Percentiles rank a stretch among this genome's conserved stretches.
phyloP scores from a whole-genome alignment of 352 stramenopile genomes.

The Phytophthora megakarya region DNA sequence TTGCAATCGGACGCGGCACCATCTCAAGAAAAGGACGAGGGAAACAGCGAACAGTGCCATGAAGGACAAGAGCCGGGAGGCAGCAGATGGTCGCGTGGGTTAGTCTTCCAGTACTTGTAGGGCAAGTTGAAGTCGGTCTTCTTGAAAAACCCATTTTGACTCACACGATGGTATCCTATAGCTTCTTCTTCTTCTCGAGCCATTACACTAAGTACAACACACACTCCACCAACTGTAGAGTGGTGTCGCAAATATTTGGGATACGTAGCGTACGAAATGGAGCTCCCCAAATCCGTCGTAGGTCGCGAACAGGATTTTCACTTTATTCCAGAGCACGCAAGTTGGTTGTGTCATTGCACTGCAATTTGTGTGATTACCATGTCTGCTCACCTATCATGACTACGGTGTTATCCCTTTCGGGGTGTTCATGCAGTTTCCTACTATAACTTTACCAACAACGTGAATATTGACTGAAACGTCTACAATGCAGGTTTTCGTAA shows the following conservation, averaged over 20 bases:
- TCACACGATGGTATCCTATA: too few relatives aligned
- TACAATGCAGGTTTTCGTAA: not conserved
- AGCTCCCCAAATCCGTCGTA: constrained; percentile 6
- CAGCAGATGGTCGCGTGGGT: not conserved
- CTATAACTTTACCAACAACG: not conserved
- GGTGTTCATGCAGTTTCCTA: not conserved
- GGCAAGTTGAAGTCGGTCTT: constrained; percentile 1
- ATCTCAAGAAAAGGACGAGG: constrained; percentile 19
- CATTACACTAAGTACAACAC: too few relatives aligned
- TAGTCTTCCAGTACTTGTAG: not conserved
- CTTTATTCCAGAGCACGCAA: constrained; percentile 15
- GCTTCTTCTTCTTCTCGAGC: too few relatives aligned
- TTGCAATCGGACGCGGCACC: constrained; percentile 23
- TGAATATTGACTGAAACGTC: not conserved
- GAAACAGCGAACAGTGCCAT: not conserved
- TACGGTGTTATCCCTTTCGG: not conserved
- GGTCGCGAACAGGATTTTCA: constrained; percentile 21
- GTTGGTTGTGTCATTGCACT: constrained; percentile 3
- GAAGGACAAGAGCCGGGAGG: constrained; percentile 6
- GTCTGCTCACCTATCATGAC: not conserved
- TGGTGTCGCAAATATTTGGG: constrained; percentile 7
- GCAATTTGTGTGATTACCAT: not conserved
- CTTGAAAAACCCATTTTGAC: not conserved
- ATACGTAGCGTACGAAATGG: not conserved
- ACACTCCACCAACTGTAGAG: too few relatives aligned